Base-by-base conservation (phyloP, 2,329 filamentous ascomycete genomes). In the Alternaria novae-zelandiae region DNA sequence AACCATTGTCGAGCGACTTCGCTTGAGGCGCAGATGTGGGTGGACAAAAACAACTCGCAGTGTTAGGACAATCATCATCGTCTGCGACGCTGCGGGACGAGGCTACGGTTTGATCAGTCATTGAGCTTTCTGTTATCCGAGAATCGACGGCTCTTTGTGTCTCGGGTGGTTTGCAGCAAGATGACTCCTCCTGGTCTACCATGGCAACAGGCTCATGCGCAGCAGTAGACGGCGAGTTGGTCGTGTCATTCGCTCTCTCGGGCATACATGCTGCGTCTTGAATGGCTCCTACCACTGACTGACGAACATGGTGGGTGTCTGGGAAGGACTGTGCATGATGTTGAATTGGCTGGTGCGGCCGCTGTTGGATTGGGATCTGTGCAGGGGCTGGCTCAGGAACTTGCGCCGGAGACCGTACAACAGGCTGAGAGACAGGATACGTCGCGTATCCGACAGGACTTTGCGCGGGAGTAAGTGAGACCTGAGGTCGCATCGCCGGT, bases 21-120 rank as follows among this genome's bases (percentile, higher is more conserved):
- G 44, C 36, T 41, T 32, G 44, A 20, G 49, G 36, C n/a, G 54
- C 25, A 21, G 58, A 45, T 5, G 67, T 49, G 3, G 70, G 65
- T 53, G 73, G 54, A 51, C 70, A 73, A 57, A 74, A 73, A 50
- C 72, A 74, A 51, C 66, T 67, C 13, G 59, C 25, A 8, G 69
- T 66, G 28, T 50, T 69, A 6, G 64, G 67, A 46, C 70, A 74
- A 15, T 59, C 64, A 49, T 62, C 47, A 1, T 59, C 60, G 6
- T 71, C 65, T 13, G 26, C 26, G 12, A 20, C 23, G 6, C 26
- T 50, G 47, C n/a, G 26, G 43, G 51, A 66, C 23, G 51, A 55
- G 47, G 51, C 5, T 6, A 20, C 43, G 46, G 26, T 55, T 26
- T 10, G 32, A 15, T 58, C 45, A 26, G 44, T 30, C 44, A 26